Conservation (phyloP, 345 rosid genomes). For the Geranium rotundifolium region DNA sequence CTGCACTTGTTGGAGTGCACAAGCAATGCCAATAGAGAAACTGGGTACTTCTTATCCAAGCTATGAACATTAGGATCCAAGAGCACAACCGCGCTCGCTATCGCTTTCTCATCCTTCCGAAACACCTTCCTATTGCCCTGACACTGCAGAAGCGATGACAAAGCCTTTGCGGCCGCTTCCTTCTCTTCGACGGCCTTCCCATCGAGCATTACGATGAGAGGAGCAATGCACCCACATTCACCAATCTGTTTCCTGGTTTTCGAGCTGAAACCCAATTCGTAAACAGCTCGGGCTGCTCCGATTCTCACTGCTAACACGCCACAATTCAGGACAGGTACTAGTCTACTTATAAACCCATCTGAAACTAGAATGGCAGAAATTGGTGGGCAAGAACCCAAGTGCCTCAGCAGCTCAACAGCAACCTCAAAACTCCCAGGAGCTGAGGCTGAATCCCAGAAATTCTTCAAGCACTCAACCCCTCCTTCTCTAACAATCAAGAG, state of each 20-base stretch:
- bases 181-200: constrained; percentile 78
- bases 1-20: constrained; percentile 58
- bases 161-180: constrained; percentile 76
- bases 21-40: constrained; percentile 45
- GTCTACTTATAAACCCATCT: constrained; percentile 46
- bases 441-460: constrained; percentile 63
- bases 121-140: constrained; percentile 42
- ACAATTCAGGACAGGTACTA: constrained; percentile 40
- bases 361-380: constrained; percentile 55
- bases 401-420: constrained; percentile 43
- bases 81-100: constrained; percentile 42
- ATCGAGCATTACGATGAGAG: constrained; percentile 64
- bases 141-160: constrained; percentile 42
- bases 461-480: constrained; percentile 56
- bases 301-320: constrained; percentile 60
- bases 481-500: constrained; percentile 52
- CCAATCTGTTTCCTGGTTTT: constrained; percentile 62
- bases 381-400: constrained; percentile 38
- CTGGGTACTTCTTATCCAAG: constrained; percentile 55
- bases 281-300: constrained; percentile 59
- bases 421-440: constrained; percentile 43
- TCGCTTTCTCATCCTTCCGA: constrained; percentile 42
- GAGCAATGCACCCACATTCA: constrained; percentile 47
- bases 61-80: constrained; percentile 50
- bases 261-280: constrained; percentile 38